Evolutionary conservation across 805 yeast genomes (phyloP), one percentile per base, ranked within the genome.

Genomic region (Yarrowia bubula): DNA sequence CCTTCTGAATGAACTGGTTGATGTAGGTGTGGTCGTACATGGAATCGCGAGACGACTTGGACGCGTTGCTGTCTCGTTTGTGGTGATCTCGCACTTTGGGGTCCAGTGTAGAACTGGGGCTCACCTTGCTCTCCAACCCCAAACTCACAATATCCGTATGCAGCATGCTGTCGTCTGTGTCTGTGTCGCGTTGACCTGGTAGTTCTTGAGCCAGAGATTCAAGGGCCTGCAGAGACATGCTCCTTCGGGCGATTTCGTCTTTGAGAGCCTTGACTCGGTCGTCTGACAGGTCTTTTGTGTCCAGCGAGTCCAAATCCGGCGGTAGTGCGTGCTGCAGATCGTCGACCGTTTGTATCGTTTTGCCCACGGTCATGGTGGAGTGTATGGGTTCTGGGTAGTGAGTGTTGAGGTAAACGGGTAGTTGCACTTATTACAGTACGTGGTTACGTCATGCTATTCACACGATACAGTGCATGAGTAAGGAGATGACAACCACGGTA

Each of bases 201-300:
- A 70, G 60, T 15, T 68, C 70, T 43, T 66, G 68, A 3, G 70
- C 70, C n/a, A 70, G 42, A 33, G 42, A 44, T 51, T 70, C 71
- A 8, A 46, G 79, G 78, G 68, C 73, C 75, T 22, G 77, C 67
- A 35, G 76, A 69, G 44, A 74, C 53, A 42, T 48, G 35, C 66
- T 68, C 50, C 69, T 70, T 22, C 69, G 66, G 33, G 67, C 69
- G 33, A 80, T 70, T 51, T 70, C 71, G 32, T 70, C 71, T 39
- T 68, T 50, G 11, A 70, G 68, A 15, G 66, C 80, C 33, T 41
- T 50, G 13, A 70, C 68, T 18, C 68, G 61, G 60, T 68, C 69
- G 31, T 77, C 75, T 4, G 64, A 43, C 35, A 58, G 28, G 28
- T 58, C 64, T 22, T 22, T 22, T 22, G 28, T 22, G n/a, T 7